A percentile compares a stretch with the other conserved stretches of the same genome.
These are phyloP conservation scores for Bruguiera parviflora DNA, from an alignment of 345 rosid species.

Conservation along the genomic window DNA sequence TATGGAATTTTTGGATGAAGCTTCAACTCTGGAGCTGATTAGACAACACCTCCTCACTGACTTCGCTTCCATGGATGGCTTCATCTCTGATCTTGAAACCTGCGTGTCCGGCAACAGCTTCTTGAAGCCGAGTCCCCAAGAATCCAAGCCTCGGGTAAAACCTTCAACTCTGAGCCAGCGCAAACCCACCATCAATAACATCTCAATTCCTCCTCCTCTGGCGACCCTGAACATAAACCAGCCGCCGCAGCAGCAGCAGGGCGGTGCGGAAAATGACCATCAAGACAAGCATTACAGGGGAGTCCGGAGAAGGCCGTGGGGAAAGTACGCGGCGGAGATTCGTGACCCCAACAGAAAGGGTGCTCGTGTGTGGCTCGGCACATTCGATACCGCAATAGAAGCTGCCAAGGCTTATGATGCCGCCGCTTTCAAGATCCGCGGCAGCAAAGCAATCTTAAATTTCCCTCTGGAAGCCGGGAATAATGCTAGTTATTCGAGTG, in stretches of 20 bases:
- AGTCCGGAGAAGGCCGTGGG: conserved; percentile 86
- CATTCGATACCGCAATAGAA: conserved; percentile 72
- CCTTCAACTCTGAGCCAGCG: conserved; percentile 52
- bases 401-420: conserved; percentile 88
- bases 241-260: not conserved
- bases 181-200: conserved; percentile 49
- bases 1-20: conserved; percentile 37
- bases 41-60: conserved; percentile 64
- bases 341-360: conserved; percentile 89
- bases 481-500: conserved; percentile 6
- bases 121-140: too few relatives aligned
- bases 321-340: conserved; percentile 85
- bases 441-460: conserved; percentile 81
- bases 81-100: conserved; percentile 27
- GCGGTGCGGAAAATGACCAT: conserved; percentile 3
- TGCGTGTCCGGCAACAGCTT: not conserved
- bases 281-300: conserved; percentile 68
- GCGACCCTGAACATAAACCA: not conserved
- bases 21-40: conserved; percentile 53
- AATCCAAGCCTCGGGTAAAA: conserved; percentile 9
- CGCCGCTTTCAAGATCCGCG: conserved; percentile 81
- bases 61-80: conserved; percentile 38
- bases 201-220: conserved; percentile 36
- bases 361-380: conserved; percentile 88
- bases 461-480: conserved; percentile 75